Base-by-base conservation (phyloP, 352 stramenopile genomes). In the Phytophthora meadii region DNA sequence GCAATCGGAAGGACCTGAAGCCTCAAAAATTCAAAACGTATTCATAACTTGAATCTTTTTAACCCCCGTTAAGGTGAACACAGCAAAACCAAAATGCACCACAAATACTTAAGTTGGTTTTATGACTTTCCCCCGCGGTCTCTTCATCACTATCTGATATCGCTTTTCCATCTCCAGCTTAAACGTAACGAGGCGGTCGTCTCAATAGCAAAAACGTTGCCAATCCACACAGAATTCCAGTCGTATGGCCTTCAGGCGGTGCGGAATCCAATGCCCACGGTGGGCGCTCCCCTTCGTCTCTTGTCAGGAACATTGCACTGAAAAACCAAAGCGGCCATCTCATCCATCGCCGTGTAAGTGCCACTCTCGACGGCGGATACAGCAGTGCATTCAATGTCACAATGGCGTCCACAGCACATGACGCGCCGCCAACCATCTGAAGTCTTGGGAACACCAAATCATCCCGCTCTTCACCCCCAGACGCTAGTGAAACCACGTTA, bases 371-470 rank as follows among this genome's bases (percentile, higher is more conserved):
- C 12, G 65, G 65, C 34, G 58, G 65, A 14, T 72, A 72, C 58
- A 72, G 17, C 36, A 72, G 19, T n/a, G 58, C 65, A 45, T 72
- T 72, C 27, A 72, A 46, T 32, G 65, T 60, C 51, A 72, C 65
- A 30, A 72, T 24, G 65, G 50, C 56, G 39, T 72, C 58, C 28
- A 64, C 52, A 1, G 65, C 52, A 47, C 50, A 52, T 15, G 58
- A 59, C 14, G 42, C 25, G 3, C 65, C 65, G 28, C 65, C 58
- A 10, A 40, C 17, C 12, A 58, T 22, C 30, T 51, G 51, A 10
- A 55, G 9, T 34, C 36, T 68, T 40, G 56, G 37, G 30, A 61
- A 47, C 15, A 65, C 22, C 14, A 41, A 11, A 50, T 54, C 48
- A 7, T 61, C 19, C 7, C 10, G 28, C 42, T 52, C 27, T 14